Evolutionary conservation across 345 rosid genomes (phyloP).

Genomic region (Cochlearia excelsa): DNA sequence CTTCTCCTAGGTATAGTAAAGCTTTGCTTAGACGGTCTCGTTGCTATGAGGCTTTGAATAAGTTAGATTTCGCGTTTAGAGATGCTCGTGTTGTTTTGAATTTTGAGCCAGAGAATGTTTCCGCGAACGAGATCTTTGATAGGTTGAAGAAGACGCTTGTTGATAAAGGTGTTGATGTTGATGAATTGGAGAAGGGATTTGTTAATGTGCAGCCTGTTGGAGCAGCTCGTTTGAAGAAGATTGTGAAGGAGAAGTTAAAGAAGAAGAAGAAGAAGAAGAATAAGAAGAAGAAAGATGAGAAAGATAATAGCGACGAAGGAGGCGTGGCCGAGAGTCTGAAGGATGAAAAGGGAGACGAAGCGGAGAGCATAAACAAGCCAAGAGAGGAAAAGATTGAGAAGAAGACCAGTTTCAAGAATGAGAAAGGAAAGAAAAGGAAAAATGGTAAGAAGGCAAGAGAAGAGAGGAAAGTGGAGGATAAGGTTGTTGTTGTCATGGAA

Average conservation of each 20-base stretch:
- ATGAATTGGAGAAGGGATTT: constrained; percentile 59
- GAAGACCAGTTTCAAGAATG: constrained; percentile 27
- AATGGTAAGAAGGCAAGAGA: constrained; percentile 33
- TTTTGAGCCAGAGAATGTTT: constrained; percentile 74
- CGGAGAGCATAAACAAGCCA: constrained; percentile 8
- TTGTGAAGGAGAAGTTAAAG: constrained; percentile 63
- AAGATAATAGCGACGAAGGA: constrained; percentile 29
- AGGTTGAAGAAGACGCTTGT: constrained; percentile 59
- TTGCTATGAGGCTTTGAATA: constrained; percentile 82
- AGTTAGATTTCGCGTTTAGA: constrained; percentile 81
- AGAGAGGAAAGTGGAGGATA: constrained; percentile 42
- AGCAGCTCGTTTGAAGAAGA: constrained; percentile 43
- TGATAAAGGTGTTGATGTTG: constrained; percentile 63
- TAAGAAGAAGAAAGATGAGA: constrained; percentile 35
- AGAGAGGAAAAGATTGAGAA: constrained; percentile 21
- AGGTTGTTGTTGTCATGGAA: constrained; percentile 49
- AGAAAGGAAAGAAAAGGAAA: constrained; percentile 43
- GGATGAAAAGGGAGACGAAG: constrained; percentile 6
- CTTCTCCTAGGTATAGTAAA: constrained; percentile 81
- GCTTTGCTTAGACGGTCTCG: constrained; percentile 80
- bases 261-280: constrained; percentile 54
- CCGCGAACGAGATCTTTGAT: constrained; percentile 71
- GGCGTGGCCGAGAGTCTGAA: constrained; percentile 35
- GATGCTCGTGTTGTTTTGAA: constrained; percentile 72
- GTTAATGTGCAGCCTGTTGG: constrained; percentile 41